Evolutionary conservation across 208 protist species (phyloP), one percentile per base, ranked within the genome.

Genomic region (Angomonas deanei): DNA sequence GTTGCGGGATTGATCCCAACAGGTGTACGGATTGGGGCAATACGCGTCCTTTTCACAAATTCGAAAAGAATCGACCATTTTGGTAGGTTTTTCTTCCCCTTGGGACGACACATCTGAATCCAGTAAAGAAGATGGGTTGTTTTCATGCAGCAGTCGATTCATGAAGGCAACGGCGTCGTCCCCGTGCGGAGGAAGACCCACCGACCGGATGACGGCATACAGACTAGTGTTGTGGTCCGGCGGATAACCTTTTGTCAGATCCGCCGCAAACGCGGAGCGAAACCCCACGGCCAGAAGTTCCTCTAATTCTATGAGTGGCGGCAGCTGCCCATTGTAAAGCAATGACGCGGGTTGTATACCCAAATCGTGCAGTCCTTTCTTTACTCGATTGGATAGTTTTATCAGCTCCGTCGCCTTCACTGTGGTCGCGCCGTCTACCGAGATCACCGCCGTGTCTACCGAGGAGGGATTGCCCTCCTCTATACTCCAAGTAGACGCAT

Each of bases 1-100:
- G 66, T 97, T 97, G 64, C 72, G 80, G 11, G 80, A 91, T 62
- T 97, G 92, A 64, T 97, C 88, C 87, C 88, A 97, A 70, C 88
- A 93, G 19, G 92, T 97, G 73, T 86, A 95, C 1, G 88, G 84
- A 50, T 82, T 88, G 0, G 84, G 78, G 69, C 76, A 83, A 70
- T 84, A 86, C 3, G 60, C 17, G 13, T 36, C 27, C 0, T 34
- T 46, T 15, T 56, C n/a, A 31, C 30, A 2, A 32, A 84, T 56
- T 8, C 76, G 67, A 49, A 84, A 84, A 0, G 72, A 78, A 55
- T 85, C 75, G 33, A 53, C 82, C 77, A 78, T 85, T 47, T 59
- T 61, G 19, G 36, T 64, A 1, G 19, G 23, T 11, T 56, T 28
- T 30, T 3, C 50, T 10, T 32, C 50, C 13, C 23, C 28, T 4